phyloP scores from a whole-genome alignment of 805 yeast genomes.

The Suhomyces canberraensis region DNA sequence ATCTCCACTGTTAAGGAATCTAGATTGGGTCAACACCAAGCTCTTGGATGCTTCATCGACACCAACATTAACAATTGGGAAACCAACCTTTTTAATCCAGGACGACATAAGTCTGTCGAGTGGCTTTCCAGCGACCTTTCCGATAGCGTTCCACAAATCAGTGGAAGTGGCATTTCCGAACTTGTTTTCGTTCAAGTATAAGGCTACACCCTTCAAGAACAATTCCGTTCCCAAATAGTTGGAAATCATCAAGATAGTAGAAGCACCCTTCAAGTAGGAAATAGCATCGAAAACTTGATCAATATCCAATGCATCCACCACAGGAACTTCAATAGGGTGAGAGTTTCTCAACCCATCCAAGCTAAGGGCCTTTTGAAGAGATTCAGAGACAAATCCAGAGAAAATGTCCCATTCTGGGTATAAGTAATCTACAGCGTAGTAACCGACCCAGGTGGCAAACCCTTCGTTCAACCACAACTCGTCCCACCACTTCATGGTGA shows the following conservation, averaged over 20 bases:
- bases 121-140: slow-evolving; percentile 61
- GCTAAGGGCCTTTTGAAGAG: slow-evolving; percentile 49
- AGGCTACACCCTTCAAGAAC: slow-evolving; percentile 71
- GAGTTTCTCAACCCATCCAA: slow-evolving; percentile 60
- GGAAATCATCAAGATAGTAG: slow-evolving; percentile 73
- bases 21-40: slow-evolving; percentile 49
- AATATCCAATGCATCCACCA: slow-evolving; percentile 72
- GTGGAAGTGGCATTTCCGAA: slow-evolving; percentile 71
- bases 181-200: slow-evolving; percentile 59
- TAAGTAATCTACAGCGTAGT: slow-evolving; percentile 62
- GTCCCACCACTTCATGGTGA: slow-evolving; percentile 94
- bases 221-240: slow-evolving; percentile 63
- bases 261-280: slow-evolving; percentile 79
- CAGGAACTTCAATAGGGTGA: slow-evolving; percentile 82
- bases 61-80: slow-evolving; percentile 59
- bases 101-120: slow-evolving; percentile 57
- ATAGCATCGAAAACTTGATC: slow-evolving; percentile 81
- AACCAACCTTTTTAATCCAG: slow-evolving; percentile 76
- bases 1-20: slow-evolving; percentile 66
- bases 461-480: slow-evolving; percentile 89
- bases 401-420: slow-evolving; percentile 83
- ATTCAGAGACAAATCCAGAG: slow-evolving; percentile 49
- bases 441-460: slow-evolving; percentile 85
- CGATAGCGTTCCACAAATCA: slow-evolving; percentile 68
- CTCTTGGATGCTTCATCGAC: slow-evolving; percentile 26